Base-by-base conservation (phyloP, 2,329 filamentous ascomycete species). In the Sarocladium strictum region DNA sequence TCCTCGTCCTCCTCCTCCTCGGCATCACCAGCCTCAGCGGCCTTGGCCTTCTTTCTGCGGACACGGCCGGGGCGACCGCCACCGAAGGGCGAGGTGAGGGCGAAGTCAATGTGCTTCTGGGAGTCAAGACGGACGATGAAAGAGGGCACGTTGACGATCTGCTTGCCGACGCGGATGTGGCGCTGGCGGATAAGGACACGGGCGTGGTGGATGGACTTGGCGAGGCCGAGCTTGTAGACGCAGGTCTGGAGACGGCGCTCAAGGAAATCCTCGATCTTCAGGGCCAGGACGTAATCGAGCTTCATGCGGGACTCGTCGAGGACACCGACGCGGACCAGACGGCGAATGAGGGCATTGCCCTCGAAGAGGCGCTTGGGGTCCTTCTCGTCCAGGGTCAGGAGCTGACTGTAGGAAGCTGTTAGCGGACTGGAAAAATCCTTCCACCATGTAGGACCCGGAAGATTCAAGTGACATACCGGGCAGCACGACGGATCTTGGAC, bases 401-500 rank as follows among this genome's bases (percentile, higher is more conserved):
- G 91, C 84, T 97, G 89, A 96, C 93, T 97, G 72, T 45, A 1
- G 2, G 14, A 15, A 55, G 58, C 71, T 63, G 70, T 66, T 59
- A 54, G 41, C 29, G 29, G n/a, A n/a, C n/a, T n/a, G n/a, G n/a
- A n/a, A n/a, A n/a, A n/a, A n/a, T n/a, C n/a, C n/a, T n/a, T n/a
- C n/a, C n/a, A n/a, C n/a, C n/a, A n/a, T n/a, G n/a, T n/a, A n/a
- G n/a, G n/a, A n/a, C n/a, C n/a, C n/a, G n/a, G n/a, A n/a, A n/a
- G n/a, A n/a, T n/a, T n/a, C n/a, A n/a, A n/a, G n/a, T n/a, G 43
- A 61, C 71, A 58, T 89, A 97, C 93, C 94, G 94, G 76, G 94
- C 94, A 87, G 94, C 94, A 96, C 94, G 94, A 92, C 94, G 94
- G 72, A 99, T 99, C 88, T 97, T 97, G 83, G 94, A 97, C 74